These are phyloP conservation scores for Musa beccarii DNA, from an alignment of 176 grass and related monocot genomes.

Conservation along the genomic window DNA sequence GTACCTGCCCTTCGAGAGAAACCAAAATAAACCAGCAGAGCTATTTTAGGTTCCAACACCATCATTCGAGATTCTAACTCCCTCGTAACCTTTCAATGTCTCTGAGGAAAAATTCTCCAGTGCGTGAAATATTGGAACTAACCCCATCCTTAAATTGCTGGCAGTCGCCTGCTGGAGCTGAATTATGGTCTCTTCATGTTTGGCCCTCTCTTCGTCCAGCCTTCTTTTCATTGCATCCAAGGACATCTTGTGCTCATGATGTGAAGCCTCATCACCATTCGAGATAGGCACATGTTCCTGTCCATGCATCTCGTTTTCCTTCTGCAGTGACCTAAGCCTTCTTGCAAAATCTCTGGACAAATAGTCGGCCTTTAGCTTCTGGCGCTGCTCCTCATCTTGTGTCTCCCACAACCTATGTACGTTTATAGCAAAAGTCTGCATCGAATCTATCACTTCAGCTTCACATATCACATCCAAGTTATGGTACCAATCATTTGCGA, in stretches of 20 bases:
- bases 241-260: slow-evolving; percentile 41
- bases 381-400: slow-evolving; percentile 50
- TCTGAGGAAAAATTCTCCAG: slow-evolving; percentile 52
- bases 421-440: slow-evolving; percentile 53
- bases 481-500: slow-evolving; percentile 68
- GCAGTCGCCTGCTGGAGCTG: slow-evolving; percentile 44
- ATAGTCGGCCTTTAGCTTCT: slow-evolving; percentile 54
- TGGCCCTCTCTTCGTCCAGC: slow-evolving; percentile 59
- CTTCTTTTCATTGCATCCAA: slow-evolving; percentile 54
- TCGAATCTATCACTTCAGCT: slow-evolving; percentile 38
- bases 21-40: neutral
- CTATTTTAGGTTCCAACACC: neutral
- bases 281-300: neutral
- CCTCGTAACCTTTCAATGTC: slow-evolving; percentile 54
- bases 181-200: slow-evolving; percentile 50
- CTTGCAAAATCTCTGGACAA: slow-evolving; percentile 60
- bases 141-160: slow-evolving; percentile 56
- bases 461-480: slow-evolving; percentile 51
- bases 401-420: slow-evolving; percentile 52
- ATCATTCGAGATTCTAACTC: slow-evolving; percentile 42
- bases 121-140: slow-evolving; percentile 67
- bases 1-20: neutral
- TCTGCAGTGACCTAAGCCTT: slow-evolving; percentile 40
- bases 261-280: slow-evolving; percentile 12
- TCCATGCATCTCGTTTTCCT: slow-evolving; percentile 29